Percentiles rank a stretch among this genome's conserved stretches.
These are phyloP conservation scores for Irpex lacteus DNA, from an alignment of 1,284 basidiomycete species.

Conservation along the genomic window DNA sequence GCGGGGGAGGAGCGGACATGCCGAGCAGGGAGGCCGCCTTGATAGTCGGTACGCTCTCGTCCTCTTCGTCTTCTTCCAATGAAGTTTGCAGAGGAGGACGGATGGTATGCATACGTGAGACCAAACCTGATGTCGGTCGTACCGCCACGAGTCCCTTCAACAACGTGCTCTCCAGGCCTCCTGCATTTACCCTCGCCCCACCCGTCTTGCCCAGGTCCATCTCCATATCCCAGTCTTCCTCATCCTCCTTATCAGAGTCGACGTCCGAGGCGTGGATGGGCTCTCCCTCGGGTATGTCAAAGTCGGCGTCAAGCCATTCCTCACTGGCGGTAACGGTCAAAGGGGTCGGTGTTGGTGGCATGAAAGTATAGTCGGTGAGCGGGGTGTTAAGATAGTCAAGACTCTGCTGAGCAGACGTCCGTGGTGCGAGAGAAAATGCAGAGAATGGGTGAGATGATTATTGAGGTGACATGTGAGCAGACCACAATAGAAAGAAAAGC, in stretches of 20 bases:
- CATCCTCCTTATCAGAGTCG: conserved; percentile 62
- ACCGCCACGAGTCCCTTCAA: conserved; percentile 19
- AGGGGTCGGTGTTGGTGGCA: conserved; percentile 61
- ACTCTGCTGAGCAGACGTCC: not conserved
- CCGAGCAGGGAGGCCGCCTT: conserved; percentile 59
- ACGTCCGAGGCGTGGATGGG: conserved; percentile 54
- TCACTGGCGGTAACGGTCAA: conserved; percentile 46
- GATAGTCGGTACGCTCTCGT: conserved; percentile 78
- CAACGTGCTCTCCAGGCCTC: conserved; percentile 34
- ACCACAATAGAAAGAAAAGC: not conserved
- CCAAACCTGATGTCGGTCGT: conserved; percentile 27
- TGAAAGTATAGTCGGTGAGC: conserved; percentile 23
- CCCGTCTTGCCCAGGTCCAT: conserved; percentile 63
- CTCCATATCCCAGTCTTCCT: conserved; percentile 72
- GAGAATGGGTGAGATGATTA: conserved; percentile 21
- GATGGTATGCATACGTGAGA: conserved; percentile 54
- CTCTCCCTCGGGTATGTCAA: conserved; percentile 74
- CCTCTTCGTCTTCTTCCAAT: conserved; percentile 50
- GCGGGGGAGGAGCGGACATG: conserved; percentile 26
- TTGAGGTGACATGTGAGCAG: conserved; percentile 11
- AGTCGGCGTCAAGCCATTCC: conserved; percentile 83
- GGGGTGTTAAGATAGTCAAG: not conserved
- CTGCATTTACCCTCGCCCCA: conserved; percentile 43
- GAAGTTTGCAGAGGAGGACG: conserved; percentile 49
- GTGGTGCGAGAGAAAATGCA: conserved; percentile 1